A percentile compares a stretch with the other conserved stretches of the same genome.
phyloP scores from a whole-genome alignment of 257 asterid genomes.

The Linaria vulgaris region DNA sequence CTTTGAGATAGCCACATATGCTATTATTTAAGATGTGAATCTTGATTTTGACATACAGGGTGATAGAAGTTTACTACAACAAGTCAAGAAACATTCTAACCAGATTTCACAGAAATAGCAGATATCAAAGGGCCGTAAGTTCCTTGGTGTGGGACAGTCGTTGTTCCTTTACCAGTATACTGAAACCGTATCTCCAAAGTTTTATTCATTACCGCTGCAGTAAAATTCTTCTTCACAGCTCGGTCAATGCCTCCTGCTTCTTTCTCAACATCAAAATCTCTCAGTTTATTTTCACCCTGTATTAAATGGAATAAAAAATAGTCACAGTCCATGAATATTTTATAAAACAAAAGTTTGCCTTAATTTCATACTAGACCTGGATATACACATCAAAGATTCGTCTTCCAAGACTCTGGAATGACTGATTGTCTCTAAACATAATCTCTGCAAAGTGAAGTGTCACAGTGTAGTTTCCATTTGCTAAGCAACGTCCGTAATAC shows the following conservation, averaged over 20 bases:
- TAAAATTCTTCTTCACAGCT: conserved; percentile 20
- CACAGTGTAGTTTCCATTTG: conserved; percentile 50
- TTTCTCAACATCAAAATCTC: conserved; percentile 38
- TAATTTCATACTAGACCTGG: conserved; percentile 30
- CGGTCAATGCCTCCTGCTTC: conserved; percentile 43
- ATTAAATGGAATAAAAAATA: not conserved
- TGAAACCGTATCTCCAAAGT: conserved; percentile 39
- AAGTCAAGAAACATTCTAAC: conserved; percentile 16
- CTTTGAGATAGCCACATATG: too few species aligned
- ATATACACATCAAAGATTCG: conserved; percentile 52
- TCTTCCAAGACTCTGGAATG: conserved; percentile 45
- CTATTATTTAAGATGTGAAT: too few species aligned
- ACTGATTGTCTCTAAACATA: conserved; percentile 34
- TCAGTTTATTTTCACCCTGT: conserved; percentile 38
- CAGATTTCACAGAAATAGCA: conserved; percentile 47
- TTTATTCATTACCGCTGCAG: conserved; percentile 29
- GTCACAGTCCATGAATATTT: too few species aligned
- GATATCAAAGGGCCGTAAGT: conserved; percentile 48
- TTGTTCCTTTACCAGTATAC: conserved; percentile 44
- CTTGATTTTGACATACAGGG: not conserved
- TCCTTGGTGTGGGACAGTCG: conserved; percentile 42
- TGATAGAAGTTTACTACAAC: not conserved
- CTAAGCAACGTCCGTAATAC: conserved; percentile 50
- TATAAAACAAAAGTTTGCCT: not conserved
- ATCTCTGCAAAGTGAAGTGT: conserved; percentile 57